A percentile compares a stretch with the other conserved stretches of the same genome.
Conservation (phyloP, 1,139 yeast species). For the Wickerhamiella pararugosa region DNA sequence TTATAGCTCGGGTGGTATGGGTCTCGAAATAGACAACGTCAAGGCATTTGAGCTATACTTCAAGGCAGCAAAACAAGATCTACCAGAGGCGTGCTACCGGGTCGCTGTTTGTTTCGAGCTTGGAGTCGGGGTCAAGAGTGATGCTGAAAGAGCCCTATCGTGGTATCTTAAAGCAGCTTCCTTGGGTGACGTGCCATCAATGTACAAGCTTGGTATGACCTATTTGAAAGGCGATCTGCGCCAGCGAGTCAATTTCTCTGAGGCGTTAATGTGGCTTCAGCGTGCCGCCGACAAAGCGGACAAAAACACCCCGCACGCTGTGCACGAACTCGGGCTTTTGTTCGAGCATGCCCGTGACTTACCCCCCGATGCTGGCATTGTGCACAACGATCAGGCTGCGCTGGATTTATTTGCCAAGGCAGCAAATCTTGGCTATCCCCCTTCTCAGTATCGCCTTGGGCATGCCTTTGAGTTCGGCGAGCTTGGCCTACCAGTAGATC, state of each 20-base stretch:
- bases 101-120: slow-evolving; percentile 54
- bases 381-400: slow-evolving; percentile 40
- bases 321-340: slow-evolving; percentile 53
- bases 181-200: slow-evolving; percentile 40
- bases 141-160: slow-evolving; percentile 32
- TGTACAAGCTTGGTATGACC: slow-evolving; percentile 58
- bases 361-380: slow-evolving; percentile 15
- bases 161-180: slow-evolving; percentile 46
- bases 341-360: slow-evolving; percentile 42
- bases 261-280: slow-evolving; percentile 42
- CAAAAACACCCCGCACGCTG: slow-evolving; percentile 36
- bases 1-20: slow-evolving; percentile 40
- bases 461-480: slow-evolving; percentile 80
- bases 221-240: slow-evolving; percentile 37
- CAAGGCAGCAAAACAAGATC: slow-evolving; percentile 41
- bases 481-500: slow-evolving; percentile 47
- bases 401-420: slow-evolving; percentile 58
- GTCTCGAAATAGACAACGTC: slow-evolving; percentile 39
- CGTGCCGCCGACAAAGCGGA: slow-evolving; percentile 37
- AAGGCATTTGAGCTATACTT: slow-evolving; percentile 45
- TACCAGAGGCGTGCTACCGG: slow-evolving; percentile 46
- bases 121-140: slow-evolving; percentile 42
- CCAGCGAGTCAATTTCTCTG: slow-evolving; percentile 30
- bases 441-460: slow-evolving; percentile 79
- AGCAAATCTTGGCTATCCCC: slow-evolving; percentile 59